A percentile compares a stretch with the other conserved stretches of the same genome.
Evolutionary conservation across 305 asterid species (phyloP).

Genomic region (Fraxinus latifolia): DNA sequence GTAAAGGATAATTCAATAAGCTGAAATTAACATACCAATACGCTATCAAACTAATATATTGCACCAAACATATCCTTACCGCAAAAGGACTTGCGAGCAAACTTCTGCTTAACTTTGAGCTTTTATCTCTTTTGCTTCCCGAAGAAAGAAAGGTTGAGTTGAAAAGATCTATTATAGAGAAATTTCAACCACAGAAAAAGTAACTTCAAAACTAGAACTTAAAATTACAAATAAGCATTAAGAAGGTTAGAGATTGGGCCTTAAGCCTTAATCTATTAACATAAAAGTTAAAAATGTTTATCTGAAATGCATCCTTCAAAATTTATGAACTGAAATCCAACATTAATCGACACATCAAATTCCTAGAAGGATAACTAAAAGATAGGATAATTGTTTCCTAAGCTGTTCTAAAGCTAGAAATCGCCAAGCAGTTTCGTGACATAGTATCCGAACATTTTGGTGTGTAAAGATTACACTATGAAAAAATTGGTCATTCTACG

Average conservation of each 20-base stretch:
- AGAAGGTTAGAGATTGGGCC: constrained; percentile 35
- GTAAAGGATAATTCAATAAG: not conserved
- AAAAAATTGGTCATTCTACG: not conserved
- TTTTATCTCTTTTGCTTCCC: constrained; percentile 64
- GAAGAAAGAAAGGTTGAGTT: constrained; percentile 52
- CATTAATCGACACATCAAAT: not conserved
- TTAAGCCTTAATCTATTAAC: constrained; percentile 23
- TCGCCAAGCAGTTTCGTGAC: not conserved
- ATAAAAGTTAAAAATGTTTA: not conserved
- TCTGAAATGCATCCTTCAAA: constrained; percentile 10
- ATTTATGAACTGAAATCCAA: constrained; percentile 1
- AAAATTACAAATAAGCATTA: constrained; percentile 21
- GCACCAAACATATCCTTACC: constrained; percentile 55
- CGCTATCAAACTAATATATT: constrained; percentile 15
- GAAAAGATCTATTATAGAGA: constrained; percentile 59
- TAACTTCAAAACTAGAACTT: constrained; percentile 40
- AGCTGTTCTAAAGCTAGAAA: constrained; percentile 9
- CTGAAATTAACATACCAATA: not conserved
- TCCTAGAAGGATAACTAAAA: not conserved
- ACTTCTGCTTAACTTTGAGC: constrained; percentile 61
- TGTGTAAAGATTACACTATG: not conserved
- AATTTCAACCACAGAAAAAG: constrained; percentile 55
- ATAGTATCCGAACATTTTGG: not conserved
- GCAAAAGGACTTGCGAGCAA: constrained; percentile 43
- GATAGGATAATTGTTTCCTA: not conserved